Percentiles rank a stretch among this genome's conserved stretches.
phyloP scores from a whole-genome alignment of 1,139 yeast genomes.

The Yamadazyma dushanensis region DNA sequence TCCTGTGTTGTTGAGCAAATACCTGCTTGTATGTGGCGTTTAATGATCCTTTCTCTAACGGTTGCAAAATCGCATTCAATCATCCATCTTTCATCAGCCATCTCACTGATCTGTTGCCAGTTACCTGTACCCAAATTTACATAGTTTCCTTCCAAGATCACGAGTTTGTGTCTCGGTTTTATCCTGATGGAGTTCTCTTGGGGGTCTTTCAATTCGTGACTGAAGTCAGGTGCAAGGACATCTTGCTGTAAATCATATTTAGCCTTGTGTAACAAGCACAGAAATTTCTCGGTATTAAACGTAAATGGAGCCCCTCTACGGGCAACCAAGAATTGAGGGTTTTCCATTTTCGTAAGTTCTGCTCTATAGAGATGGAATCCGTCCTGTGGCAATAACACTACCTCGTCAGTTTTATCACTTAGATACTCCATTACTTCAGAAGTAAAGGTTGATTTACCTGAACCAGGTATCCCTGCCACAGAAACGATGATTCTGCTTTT shows the following conservation, averaged over 20 bases:
- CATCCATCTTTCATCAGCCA: slow-evolving; percentile 47
- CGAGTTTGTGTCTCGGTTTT: slow-evolving; percentile 42
- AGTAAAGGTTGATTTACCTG: slow-evolving; percentile 76
- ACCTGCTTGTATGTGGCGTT: slow-evolving; percentile 72
- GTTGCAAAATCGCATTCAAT: slow-evolving; percentile 43
- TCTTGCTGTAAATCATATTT: slow-evolving; percentile 23
- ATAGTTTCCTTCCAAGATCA: slow-evolving; percentile 69
- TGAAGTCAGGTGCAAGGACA: slow-evolving; percentile 67
- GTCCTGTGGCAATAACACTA: slow-evolving; percentile 54
- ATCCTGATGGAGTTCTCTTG: slow-evolving; percentile 50
- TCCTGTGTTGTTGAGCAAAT: slow-evolving; percentile 54
- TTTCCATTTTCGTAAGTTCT: slow-evolving; percentile 49
- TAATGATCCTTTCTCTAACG: slow-evolving; percentile 61
- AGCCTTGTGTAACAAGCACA: slow-evolving; percentile 24
- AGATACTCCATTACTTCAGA: slow-evolving; percentile 21
- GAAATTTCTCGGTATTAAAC: slow-evolving; percentile 57
- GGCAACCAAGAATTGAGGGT: slow-evolving; percentile 56
- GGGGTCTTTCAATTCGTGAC: slow-evolving; percentile 72
- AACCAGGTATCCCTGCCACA: slow-evolving; percentile 81
- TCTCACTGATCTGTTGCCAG: slow-evolving; percentile 47
- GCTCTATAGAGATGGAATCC: slow-evolving; percentile 77
- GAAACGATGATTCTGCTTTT: background rate
- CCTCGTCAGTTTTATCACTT: slow-evolving; percentile 15
- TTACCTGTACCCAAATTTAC: slow-evolving; percentile 47
- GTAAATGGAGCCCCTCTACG: slow-evolving; percentile 87